A percentile compares a stretch with the other conserved stretches of the same genome.
Evolutionary conservation across 192 early-diverging fungal species (phyloP).

Genomic region (Chytriomyces hyalinus): DNA sequence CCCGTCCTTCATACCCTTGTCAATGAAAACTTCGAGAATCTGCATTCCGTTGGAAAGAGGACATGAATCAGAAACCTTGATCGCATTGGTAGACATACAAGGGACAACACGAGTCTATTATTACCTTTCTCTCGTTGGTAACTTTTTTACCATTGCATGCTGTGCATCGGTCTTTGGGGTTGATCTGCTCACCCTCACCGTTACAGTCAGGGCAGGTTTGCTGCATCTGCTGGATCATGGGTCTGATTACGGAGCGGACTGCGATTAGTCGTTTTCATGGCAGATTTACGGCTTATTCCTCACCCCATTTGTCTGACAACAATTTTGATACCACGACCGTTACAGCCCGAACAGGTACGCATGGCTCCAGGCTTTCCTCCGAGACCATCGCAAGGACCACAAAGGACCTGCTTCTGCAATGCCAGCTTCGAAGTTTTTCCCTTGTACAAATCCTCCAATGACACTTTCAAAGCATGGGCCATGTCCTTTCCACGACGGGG

Average conservation of each 20-base stretch:
- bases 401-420: constrained; percentile 92
- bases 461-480: constrained; percentile 83
- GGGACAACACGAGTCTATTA: neutral
- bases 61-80: neutral
- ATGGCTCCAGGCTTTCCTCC: constrained; percentile 93
- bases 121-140: constrained; percentile 84
- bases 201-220: constrained; percentile 91
- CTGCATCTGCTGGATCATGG: constrained; percentile 99
- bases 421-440: constrained; percentile 94
- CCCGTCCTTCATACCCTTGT: constrained; percentile 96
- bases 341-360: constrained; percentile 80
- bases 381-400: constrained; percentile 88
- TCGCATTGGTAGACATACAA: neutral
- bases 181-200: constrained; percentile 90
- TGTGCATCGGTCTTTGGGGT: constrained; percentile 89
- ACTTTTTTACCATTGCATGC: constrained; percentile 90
- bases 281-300: too few relatives aligned
- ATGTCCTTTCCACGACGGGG: constrained; percentile 98
- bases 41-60: constrained; percentile 4
- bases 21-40: constrained; percentile 95
- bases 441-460: constrained; percentile 81
- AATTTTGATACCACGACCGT: constrained; percentile 89
- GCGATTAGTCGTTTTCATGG: too few relatives aligned
- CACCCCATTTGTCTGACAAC: constrained; percentile 85
- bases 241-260: constrained; percentile 47